Evolutionary conservation across 371 early-diverging fungal genomes (phyloP).

Genomic region (Mucor ambiguus): DNA sequence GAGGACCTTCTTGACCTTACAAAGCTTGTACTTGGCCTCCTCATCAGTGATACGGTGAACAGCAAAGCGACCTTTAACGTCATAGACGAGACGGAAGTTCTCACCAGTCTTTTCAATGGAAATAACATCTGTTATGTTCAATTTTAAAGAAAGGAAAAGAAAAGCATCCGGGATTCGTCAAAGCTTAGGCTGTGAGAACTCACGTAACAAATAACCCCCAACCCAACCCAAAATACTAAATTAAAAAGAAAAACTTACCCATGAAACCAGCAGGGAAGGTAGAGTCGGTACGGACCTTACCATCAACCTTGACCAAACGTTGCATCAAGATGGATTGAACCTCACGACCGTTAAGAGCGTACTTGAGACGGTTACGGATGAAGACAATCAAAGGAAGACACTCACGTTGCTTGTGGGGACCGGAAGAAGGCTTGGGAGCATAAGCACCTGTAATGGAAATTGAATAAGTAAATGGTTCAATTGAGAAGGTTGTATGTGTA

Average conservation of each 20-base stretch:
- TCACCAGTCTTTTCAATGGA: slow-evolving; percentile 99
- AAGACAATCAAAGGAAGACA: slow-evolving; percentile 77
- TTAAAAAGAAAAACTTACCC: slow-evolving; percentile 48
- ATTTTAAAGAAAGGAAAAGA: slow-evolving; percentile 27
- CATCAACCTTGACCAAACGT: slow-evolving; percentile 99
- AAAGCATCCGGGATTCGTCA: slow-evolving; percentile 56
- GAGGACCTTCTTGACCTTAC: slow-evolving; percentile 96
- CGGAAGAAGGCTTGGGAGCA: slow-evolving; percentile 98
- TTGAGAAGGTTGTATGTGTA: neutral
- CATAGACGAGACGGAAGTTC: slow-evolving; percentile 99
- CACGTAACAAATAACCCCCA: slow-evolving; percentile 4
- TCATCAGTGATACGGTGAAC: slow-evolving; percentile 98
- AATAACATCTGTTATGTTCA: slow-evolving; percentile 81
- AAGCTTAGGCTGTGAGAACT: slow-evolving; percentile 48
- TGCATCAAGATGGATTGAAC: slow-evolving; percentile 96
- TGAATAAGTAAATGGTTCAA: neutral
- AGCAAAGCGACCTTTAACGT: slow-evolving; percentile 99
- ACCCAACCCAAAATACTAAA: neutral
- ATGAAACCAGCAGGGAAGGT: slow-evolving; percentile 99
- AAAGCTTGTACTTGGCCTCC: slow-evolving; percentile 99
- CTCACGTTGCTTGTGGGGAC: slow-evolving; percentile 96
- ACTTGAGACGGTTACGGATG: slow-evolving; percentile 98
- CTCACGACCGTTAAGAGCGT: slow-evolving; percentile 98
- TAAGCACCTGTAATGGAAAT: slow-evolving; percentile 43
- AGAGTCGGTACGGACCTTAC: slow-evolving; percentile 97